Percentiles rank a stretch among this genome's conserved stretches.
Conservation (phyloP, 2,329 filamentous ascomycete genomes). For the Ophidiomyces ophidiicola region DNA sequence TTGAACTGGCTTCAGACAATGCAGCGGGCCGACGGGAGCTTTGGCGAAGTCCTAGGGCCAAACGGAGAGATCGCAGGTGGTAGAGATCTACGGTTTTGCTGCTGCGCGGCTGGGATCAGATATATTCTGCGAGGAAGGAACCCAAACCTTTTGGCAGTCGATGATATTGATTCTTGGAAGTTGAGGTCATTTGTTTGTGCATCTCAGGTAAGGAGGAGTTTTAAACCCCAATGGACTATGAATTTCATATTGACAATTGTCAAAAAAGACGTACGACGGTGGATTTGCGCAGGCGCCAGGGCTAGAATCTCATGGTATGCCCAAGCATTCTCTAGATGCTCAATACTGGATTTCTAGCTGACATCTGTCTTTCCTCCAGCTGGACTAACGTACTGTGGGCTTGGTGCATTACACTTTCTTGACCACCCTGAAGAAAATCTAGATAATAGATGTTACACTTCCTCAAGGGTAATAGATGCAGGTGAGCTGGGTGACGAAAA, state of each 20-base stretch:
- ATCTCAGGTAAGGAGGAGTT: conserved; percentile 41
- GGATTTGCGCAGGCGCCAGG: conserved; percentile 67
- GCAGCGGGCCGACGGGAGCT: conserved; percentile 77
- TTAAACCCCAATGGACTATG: conserved; percentile 21
- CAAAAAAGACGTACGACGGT: conserved; percentile 68
- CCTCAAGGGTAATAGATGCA: conserved; percentile 20
- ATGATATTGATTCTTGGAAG: conserved; percentile 62
- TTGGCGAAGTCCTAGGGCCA: conserved; percentile 65
- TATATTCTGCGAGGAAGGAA: conserved; percentile 63
- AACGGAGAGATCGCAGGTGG: conserved; percentile 57
- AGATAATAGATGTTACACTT: too few species aligned
- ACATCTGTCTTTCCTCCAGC: conserved; percentile 37
- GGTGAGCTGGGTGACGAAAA: conserved; percentile 20
- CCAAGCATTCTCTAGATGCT: conserved; percentile 5
- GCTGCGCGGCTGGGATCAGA: conserved; percentile 66
- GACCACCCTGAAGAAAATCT: conserved; percentile 41
- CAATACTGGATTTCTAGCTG: conserved; percentile 16
- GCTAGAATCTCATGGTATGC: conserved; percentile 69
- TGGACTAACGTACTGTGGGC: conserved; percentile 81
- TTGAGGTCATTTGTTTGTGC: conserved; percentile 59
- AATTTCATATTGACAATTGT: too few species aligned
- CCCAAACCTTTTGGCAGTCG: conserved; percentile 43
- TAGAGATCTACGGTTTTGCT: conserved; percentile 76
- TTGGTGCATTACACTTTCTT: conserved; percentile 66
- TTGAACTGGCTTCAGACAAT: conserved; percentile 62